Conservation (phyloP, 2,329 filamentous ascomycete species). For the Paecilomyces dactylethromorphus region DNA sequence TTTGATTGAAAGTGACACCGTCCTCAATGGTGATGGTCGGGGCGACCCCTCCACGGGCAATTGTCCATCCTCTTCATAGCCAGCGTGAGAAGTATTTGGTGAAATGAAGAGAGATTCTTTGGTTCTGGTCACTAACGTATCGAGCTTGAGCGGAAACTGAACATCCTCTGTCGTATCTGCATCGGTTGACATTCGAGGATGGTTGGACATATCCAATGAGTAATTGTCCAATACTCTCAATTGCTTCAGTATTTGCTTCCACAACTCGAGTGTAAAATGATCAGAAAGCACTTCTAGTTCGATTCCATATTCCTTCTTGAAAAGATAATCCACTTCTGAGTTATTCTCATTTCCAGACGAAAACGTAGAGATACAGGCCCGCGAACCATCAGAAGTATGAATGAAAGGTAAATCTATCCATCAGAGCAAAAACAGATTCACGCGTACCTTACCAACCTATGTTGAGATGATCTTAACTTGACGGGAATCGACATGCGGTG, state of each 20-base stretch:
- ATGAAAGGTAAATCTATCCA: too few species aligned
- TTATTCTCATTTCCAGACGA: too few species aligned
- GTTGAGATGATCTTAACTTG: too few species aligned
- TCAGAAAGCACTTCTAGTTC: not conserved
- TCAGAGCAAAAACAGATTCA: too few species aligned
- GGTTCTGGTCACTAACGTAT: not conserved
- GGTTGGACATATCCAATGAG: conserved; percentile 3
- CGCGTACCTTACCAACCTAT: too few species aligned
- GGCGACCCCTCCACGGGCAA: not conserved
- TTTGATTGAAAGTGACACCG: conserved; percentile 14
- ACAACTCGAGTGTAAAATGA: not conserved
- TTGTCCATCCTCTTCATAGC: not conserved
- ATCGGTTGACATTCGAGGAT: not conserved
- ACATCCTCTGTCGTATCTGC: not conserved
- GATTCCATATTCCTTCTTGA: too few species aligned
- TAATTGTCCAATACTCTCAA: conserved; percentile 12
- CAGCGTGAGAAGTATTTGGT: not conserved
- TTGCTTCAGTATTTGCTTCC: conserved; percentile 6
- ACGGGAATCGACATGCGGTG: too few species aligned
- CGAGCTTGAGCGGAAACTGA: not conserved
- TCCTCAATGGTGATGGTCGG: conserved; percentile 8
- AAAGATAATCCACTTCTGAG: too few species aligned
- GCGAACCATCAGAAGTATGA: too few species aligned
- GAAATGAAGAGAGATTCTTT: not conserved
- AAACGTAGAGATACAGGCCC: too few species aligned